phyloP scores from a whole-genome alignment of 345 rosid genomes.

The Capsella bursapastoris region DNA sequence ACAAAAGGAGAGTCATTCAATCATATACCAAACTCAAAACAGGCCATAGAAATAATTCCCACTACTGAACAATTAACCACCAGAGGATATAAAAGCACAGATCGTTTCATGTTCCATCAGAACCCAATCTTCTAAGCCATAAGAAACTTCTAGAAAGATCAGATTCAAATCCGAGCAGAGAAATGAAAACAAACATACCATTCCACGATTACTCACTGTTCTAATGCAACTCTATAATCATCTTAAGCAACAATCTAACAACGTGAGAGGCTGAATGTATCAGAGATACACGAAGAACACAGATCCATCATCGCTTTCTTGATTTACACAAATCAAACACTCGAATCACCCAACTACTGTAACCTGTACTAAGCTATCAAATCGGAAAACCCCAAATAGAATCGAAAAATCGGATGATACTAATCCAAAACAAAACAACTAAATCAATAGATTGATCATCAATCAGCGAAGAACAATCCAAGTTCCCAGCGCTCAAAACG shows the following conservation, averaged over 20 bases:
- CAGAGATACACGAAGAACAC: slow-evolving; percentile 15
- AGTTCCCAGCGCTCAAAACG: slow-evolving; percentile 22
- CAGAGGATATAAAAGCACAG: neutral
- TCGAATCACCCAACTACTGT: slow-evolving; percentile 10
- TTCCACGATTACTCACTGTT: slow-evolving; percentile 25
- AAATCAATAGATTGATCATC: slow-evolving; percentile 19
- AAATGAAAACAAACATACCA: neutral
- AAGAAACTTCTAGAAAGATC: neutral
- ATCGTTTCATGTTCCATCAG: neutral
- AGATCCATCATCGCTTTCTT: slow-evolving; percentile 28
- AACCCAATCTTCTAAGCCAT: neutral
- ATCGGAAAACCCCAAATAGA: neutral
- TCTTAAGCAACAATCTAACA: slow-evolving; percentile 14
- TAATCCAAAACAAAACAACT: neutral
- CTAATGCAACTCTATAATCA: slow-evolving; percentile 8
- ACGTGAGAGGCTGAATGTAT: neutral
- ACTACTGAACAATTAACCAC: neutral
- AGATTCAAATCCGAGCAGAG: slow-evolving; percentile 1
- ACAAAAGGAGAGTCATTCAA: neutral
- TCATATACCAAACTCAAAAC: slow-evolving; percentile 9
- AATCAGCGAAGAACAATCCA: slow-evolving; percentile 18
- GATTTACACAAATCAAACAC: slow-evolving; percentile 3
- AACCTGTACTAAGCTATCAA: neutral
- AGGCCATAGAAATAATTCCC: neutral
- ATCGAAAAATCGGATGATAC: neutral